Conservation (phyloP, 1,284 basidiomycete genomes). For the Ustilago tritici region DNA sequence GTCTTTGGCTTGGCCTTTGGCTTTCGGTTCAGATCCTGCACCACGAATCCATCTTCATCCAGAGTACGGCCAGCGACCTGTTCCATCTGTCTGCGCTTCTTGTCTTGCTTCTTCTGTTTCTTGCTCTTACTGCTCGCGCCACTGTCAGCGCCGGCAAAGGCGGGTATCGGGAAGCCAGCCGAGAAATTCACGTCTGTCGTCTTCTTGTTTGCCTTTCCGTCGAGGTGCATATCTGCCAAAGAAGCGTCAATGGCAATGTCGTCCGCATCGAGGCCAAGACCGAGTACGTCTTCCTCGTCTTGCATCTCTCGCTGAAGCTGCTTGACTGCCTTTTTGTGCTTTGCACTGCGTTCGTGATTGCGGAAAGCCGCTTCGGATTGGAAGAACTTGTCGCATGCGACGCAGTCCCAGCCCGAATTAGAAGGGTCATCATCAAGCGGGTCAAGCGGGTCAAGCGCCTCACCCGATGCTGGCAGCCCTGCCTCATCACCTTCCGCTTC, state of each 20-base stretch:
- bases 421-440: conserved; percentile 20
- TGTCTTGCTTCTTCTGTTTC: conserved; percentile 61
- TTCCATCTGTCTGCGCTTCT: conserved; percentile 53
- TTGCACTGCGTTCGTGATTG: conserved; percentile 95
- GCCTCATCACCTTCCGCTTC: conserved; percentile 19
- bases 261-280: conserved; percentile 54
- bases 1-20: conserved; percentile 21
- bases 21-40: conserved; percentile 47
- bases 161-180: conserved; percentile 49
- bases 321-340: conserved; percentile 79
- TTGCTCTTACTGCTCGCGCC: conserved; percentile 42
- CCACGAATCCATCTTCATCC: conserved; percentile 48
- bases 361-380: conserved; percentile 92
- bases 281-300: conserved; percentile 80
- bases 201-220: conserved; percentile 14
- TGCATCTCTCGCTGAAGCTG: conserved; percentile 80
- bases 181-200: conserved; percentile 16
- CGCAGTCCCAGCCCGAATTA: conserved; percentile 82
- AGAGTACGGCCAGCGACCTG: conserved; percentile 33
- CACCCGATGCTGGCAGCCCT: conserved; percentile 13
- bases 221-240: conserved; percentile 37
- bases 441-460: conserved; percentile 16
- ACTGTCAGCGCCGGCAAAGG: conserved; percentile 20
- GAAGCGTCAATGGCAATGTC: conserved; percentile 36
- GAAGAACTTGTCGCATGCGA: conserved; percentile 93